Base-by-base conservation (phyloP, 2,329 filamentous ascomycete species). In the Aspergillus calidoustus region DNA sequence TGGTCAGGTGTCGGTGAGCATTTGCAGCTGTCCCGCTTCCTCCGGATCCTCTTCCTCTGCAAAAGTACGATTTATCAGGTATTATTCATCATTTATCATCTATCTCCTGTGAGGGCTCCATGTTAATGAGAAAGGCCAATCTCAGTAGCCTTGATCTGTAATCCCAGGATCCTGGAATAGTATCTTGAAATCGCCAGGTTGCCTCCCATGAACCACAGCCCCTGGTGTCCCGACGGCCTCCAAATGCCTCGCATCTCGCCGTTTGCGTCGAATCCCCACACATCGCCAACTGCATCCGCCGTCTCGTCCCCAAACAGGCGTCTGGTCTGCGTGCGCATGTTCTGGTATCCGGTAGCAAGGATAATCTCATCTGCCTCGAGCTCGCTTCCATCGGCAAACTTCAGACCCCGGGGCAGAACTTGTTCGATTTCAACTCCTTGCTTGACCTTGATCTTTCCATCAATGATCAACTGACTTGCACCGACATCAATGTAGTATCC, bases 401-500 rank as follows among this genome's bases (percentile, higher is more conserved):
- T 74, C 0, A 85, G 66, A 0, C 82, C 84, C 1, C 80, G 69
- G 0, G 83, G 77, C 0, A 85, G 76, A 0, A 90, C 79, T 57
- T 81, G 76, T 3, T 76, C 73, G 13, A 90, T 84, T 43, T 87
- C 85, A 28, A 85, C 82, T 0, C 86, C 86, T 51, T 87, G 84
- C 71, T 87, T 89, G 46, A 91, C 79, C 68, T 86, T 86, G 72
- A 91, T 85, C 70, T 86, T 86, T 0, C 88, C 87, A 13, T 89
- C 84, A 2, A 80, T 79, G 60, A 91, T 89, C 22, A 90, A 79
- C 68, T 85, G 76, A 0, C 84, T 85, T 0, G 83, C 85, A 0
- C 89, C 89, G 1, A 90, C 87, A 62, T 91, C 86, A 64, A 91
- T 88, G 74, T 91, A 91, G 70, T 90, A 91, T 0, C 89, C 88